phyloP scores from a whole-genome alignment of 192 early-diverging fungal genomes.

The Podila verticillata region DNA sequence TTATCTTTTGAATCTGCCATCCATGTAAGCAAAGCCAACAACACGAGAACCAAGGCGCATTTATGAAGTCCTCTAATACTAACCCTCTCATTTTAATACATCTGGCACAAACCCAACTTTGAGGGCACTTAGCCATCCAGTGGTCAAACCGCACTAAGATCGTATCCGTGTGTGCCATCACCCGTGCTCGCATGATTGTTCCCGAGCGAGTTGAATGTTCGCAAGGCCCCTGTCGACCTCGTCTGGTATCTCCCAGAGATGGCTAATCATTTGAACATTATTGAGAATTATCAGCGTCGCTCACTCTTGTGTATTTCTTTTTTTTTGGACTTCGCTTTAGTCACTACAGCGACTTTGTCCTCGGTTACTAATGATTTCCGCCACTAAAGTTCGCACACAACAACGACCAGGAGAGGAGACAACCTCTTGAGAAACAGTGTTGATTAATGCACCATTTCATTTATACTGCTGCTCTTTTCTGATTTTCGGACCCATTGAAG shows the following conservation, averaged over 20 bases:
- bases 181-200: conserved; percentile 93
- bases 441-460: too few species aligned
- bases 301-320: conserved; percentile 80
- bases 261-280: conserved; percentile 85
- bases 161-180: conserved; percentile 94
- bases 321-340: conserved; percentile 2
- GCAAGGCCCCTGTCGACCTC: conserved; percentile 93
- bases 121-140: conserved; percentile 87
- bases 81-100: too few species aligned
- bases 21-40: too few species aligned
- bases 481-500: too few species aligned
- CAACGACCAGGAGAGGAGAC: too few species aligned
- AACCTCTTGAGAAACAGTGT: too few species aligned
- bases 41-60: too few species aligned
- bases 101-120: conserved; percentile 85
- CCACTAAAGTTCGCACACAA: conserved; percentile 37
- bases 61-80: too few species aligned
- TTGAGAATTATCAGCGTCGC: conserved; percentile 83
- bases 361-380: conserved; percentile 61
- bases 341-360: neutral
- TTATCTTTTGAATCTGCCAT: too few species aligned
- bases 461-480: too few species aligned
- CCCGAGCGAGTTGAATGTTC: conserved; percentile 90
- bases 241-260: conserved; percentile 96
- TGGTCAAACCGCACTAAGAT: conserved; percentile 91